Evolutionary conservation across 2,329 filamentous ascomycete genomes (phyloP).

Genomic region (Neonectria coccinea): DNA sequence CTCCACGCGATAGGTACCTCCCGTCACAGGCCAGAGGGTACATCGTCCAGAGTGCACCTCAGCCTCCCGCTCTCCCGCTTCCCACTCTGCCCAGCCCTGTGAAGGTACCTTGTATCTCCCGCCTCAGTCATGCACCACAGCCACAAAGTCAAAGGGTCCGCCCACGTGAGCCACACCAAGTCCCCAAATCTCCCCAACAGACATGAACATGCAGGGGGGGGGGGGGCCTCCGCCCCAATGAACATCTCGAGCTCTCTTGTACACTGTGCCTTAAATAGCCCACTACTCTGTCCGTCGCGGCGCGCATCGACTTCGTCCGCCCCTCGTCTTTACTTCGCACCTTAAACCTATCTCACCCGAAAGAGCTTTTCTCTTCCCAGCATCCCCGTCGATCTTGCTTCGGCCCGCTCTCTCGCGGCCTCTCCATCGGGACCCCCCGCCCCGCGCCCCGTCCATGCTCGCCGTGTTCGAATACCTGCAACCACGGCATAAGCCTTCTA

Average conservation of each 20-base stretch:
- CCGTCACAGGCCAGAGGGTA: neutral
- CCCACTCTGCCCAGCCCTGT: neutral
- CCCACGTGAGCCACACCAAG: constrained; percentile 36
- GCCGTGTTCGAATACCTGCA: neutral
- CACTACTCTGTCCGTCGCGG: neutral
- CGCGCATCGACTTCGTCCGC: neutral
- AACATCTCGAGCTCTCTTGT: constrained; percentile 10
- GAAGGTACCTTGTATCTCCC: neutral
- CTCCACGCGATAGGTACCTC: neutral
- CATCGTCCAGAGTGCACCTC: neutral
- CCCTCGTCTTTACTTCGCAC: neutral
- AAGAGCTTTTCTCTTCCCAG: neutral
- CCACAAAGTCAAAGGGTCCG: constrained; percentile 29
- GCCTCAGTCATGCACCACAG: constrained; percentile 27
- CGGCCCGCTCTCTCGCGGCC: neutral
- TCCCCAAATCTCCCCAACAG: constrained; percentile 38
- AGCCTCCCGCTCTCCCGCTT: neutral
- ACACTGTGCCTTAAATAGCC: constrained; percentile 4
- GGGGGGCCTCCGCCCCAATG: constrained; percentile 3
- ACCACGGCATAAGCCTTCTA: neutral
- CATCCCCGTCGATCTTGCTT: neutral
- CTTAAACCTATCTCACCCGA: neutral
- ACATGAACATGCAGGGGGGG: constrained; percentile 26
- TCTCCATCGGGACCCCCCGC: neutral
- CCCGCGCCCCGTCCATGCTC: neutral